Percentiles rank a stretch among this genome's conserved stretches.
Evolutionary conservation across 2,329 filamentous ascomycete genomes (phyloP).

Genomic region (Colletotrichum destructivum): DNA sequence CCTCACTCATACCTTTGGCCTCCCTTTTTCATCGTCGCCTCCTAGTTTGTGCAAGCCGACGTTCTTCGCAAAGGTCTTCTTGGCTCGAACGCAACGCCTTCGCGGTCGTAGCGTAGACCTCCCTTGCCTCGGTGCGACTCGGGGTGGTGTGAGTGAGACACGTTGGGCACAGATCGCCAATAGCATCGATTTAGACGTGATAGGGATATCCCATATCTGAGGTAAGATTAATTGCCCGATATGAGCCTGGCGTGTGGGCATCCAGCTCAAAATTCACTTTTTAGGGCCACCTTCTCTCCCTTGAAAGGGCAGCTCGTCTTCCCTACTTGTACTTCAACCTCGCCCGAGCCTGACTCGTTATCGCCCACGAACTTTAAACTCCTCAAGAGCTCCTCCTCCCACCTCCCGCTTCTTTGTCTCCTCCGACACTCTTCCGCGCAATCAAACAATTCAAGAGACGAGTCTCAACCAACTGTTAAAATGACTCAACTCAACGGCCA

Average conservation of each 20-base stretch:
- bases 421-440: constrained; percentile 5
- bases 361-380: constrained; percentile 19
- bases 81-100: constrained; percentile 1
- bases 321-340: constrained; percentile 37
- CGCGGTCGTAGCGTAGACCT: constrained; percentile 21
- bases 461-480: neutral
- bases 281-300: constrained; percentile 33
- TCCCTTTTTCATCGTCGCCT: neutral
- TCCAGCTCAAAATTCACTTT: constrained; percentile 24
- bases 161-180: constrained; percentile 38
- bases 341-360: constrained; percentile 38
- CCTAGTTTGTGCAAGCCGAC: neutral
- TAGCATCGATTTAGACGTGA: constrained; percentile 31
- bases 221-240: constrained; percentile 38
- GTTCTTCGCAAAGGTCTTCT: neutral
- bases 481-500: constrained; percentile 38
- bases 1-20: neutral
- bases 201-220: constrained; percentile 40
- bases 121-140: constrained; percentile 36
- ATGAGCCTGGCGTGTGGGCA: constrained; percentile 26
- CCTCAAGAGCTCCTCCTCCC: constrained; percentile 24
- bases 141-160: constrained; percentile 41
- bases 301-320: constrained; percentile 32
- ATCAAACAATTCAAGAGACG: neutral
- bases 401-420: neutral